Percentiles rank a stretch among this genome's conserved stretches.
phyloP scores from a whole-genome alignment of 2,329 filamentous ascomycete genomes.

The Cladosporium halotolerans region DNA sequence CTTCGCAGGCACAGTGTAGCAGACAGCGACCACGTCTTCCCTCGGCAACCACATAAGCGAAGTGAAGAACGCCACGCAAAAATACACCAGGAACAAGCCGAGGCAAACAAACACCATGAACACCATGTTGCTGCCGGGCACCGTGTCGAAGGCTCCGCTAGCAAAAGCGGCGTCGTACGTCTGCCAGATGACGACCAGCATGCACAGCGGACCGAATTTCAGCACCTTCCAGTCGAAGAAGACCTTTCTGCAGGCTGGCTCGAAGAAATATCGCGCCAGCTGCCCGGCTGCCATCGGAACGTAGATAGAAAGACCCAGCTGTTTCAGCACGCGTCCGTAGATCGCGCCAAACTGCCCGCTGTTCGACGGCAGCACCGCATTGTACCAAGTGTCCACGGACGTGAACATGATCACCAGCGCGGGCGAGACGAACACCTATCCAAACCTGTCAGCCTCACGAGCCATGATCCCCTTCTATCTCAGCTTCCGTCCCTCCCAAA shows the following conservation, averaged over 20 bases:
- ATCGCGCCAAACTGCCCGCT: slow-evolving; percentile 52
- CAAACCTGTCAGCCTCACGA: no score
- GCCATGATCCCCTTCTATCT: no score
- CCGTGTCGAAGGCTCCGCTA: slow-evolving; percentile 53
- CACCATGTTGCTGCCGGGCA: slow-evolving; percentile 55
- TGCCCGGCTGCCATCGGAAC: slow-evolving; percentile 59
- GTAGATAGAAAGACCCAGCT: slow-evolving; percentile 61
- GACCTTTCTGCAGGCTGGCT: slow-evolving; percentile 49
- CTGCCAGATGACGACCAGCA: slow-evolving; percentile 54
- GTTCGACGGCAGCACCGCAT: slow-evolving; percentile 50
- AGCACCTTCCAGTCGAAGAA: slow-evolving; percentile 41
- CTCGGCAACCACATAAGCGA: slow-evolving; percentile 50
- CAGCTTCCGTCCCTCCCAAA: no score
- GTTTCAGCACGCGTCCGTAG: slow-evolving; percentile 61
- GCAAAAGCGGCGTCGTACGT: slow-evolving; percentile 62
- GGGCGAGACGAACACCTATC: slow-evolving; percentile 57
- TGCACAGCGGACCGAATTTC: slow-evolving; percentile 40
- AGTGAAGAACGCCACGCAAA: slow-evolving; percentile 53
- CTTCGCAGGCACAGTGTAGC: slow-evolving; percentile 68
- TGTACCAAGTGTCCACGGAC: slow-evolving; percentile 47
- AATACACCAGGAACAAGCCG: slow-evolving; percentile 57
- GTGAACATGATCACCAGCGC: slow-evolving; percentile 58
- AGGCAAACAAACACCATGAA: slow-evolving; percentile 64
- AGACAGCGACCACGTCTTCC: slow-evolving; percentile 62
- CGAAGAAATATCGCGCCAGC: slow-evolving; percentile 50